phyloP scores from a whole-genome alignment of 495 filamentous ascomycete species.

The Aspergillus sclerotiicarbonarius region DNA sequence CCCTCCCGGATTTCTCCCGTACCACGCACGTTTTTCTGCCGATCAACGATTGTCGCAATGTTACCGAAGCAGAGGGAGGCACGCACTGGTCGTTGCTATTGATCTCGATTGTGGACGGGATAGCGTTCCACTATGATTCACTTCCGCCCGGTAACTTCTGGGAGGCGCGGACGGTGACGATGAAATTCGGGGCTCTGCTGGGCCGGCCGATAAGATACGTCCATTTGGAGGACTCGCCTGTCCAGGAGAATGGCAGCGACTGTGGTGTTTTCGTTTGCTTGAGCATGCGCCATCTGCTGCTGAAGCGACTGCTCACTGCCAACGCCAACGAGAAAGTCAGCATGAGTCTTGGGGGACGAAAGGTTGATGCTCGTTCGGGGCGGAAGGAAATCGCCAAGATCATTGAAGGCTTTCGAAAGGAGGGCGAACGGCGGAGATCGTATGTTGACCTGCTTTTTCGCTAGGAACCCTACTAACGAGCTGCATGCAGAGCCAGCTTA shows the following conservation, averaged over 20 bases:
- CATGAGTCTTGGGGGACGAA: slow-evolving; percentile 83
- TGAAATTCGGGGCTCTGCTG: slow-evolving; percentile 63
- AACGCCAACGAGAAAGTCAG: slow-evolving; percentile 78
- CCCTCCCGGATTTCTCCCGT: slow-evolving; percentile 61
- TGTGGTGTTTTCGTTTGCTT: slow-evolving; percentile 97
- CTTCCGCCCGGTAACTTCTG: slow-evolving; percentile 71
- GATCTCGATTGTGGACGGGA: slow-evolving; percentile 81
- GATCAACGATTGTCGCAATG: slow-evolving; percentile 83
- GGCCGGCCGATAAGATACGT: slow-evolving; percentile 64
- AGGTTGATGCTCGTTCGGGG: slow-evolving; percentile 70
- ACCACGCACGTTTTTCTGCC: slow-evolving; percentile 97
- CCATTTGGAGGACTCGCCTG: slow-evolving; percentile 78
- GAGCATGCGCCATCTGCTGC: slow-evolving; percentile 82
- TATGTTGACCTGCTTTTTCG: slow-evolving; percentile 42
- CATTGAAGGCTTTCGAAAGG: slow-evolving; percentile 76
- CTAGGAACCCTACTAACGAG: neutral
- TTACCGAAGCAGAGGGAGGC: slow-evolving; percentile 77
- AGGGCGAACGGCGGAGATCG: slow-evolving; percentile 78
- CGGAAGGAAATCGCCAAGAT: slow-evolving; percentile 86
- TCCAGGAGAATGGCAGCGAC: slow-evolving; percentile 89
- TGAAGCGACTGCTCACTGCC: slow-evolving; percentile 76
- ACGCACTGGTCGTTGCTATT: slow-evolving; percentile 94
- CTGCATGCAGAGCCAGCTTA: slow-evolving; percentile 27
- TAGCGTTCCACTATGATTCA: slow-evolving; percentile 96
- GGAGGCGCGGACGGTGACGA: slow-evolving; percentile 64